Base-by-base conservation (phyloP, 176 grass and related monocot genomes). In the Paspalum notatum region DNA sequence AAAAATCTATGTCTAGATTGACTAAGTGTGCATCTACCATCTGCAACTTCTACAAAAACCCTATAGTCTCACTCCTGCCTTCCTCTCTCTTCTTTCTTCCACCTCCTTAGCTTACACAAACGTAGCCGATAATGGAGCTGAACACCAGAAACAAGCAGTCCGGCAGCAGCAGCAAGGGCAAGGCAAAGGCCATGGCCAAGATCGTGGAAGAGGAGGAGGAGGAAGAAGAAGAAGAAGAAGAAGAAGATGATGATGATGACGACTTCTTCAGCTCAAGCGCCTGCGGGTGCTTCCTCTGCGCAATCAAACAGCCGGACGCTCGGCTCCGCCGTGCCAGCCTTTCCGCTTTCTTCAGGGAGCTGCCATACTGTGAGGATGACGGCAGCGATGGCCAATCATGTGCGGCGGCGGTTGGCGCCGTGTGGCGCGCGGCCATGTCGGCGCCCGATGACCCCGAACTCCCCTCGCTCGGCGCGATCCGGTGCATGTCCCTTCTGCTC, bases 401-500 rank as follows among this genome's bases (percentile, higher is more conserved):
- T 3, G 86, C 80, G 8, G 80, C 81, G 4, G 90, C 86, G 1
- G 72, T 87, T 12, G 85, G 63, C 39, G 82, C 76, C 27, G 87
- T 99, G 46, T 99, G 96, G 96, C 86, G 86, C 59, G 41, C 84
- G 2, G 96, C 96, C 72, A 95, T 99, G 93, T 84, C 80, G 9
- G 86, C 82, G 69, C 93, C 96, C 6, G 91, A 89, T 4, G 86
- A 99, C 57, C 10, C 81, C 13, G 96, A 99, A 82, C 86, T 99
- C 38, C 92, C 96, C 3, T 91, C 88, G 11, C 81, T 93, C 3
- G 96, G 96, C 44, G 90, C 76, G 60, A 88, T 99, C 76, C 87
- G 93, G 75, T 99, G 96, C 90, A 93, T 99, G 96, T 83, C 93
- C 2, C 79, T 87, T 40, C 92, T 99, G 68, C 83, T 99, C 26